Conservation (phyloP, 2,329 filamentous ascomycete species). For the Penicillium verrucosum region DNA sequence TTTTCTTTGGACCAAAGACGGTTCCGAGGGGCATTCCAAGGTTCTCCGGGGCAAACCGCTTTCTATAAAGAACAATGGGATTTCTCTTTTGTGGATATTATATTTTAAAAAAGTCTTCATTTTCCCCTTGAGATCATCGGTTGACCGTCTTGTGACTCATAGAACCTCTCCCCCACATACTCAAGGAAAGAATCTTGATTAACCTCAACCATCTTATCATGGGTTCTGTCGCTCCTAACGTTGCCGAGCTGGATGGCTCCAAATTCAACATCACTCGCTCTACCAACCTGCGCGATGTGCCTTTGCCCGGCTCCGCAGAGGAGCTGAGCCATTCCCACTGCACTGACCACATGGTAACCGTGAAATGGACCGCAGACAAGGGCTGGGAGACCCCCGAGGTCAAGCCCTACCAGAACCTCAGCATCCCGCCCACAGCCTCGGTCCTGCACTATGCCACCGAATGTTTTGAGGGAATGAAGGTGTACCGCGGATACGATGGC, state of each 20-base stretch:
- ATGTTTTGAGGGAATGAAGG: slow-evolving; percentile 85
- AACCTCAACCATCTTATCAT: slow-evolving; percentile 17
- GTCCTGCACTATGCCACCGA: slow-evolving; percentile 86
- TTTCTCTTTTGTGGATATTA: not conserved
- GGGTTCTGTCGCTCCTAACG: slow-evolving; percentile 30
- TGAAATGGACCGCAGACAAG: slow-evolving; percentile 59
- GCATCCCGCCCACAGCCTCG: slow-evolving; percentile 75
- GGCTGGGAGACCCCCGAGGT: slow-evolving; percentile 75
- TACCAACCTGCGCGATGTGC: slow-evolving; percentile 35
- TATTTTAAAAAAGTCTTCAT: not conserved
- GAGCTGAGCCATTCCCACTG: slow-evolving; percentile 44
- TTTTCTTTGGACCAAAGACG: slow-evolving; percentile 13
- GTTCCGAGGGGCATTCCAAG: not conserved
- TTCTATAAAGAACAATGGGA: slow-evolving; percentile 9
- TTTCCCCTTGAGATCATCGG: not conserved
- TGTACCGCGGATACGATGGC: slow-evolving; percentile 65
- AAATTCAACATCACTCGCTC: slow-evolving; percentile 39
- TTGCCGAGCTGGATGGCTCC: slow-evolving; percentile 41
- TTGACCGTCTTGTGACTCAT: slow-evolving; percentile 14
- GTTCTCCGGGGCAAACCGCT: slow-evolving; percentile 19
- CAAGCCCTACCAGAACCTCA: slow-evolving; percentile 72
- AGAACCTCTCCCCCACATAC: not conserved
- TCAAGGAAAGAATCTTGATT: not conserved
- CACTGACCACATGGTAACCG: slow-evolving; percentile 88
- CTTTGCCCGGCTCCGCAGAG: slow-evolving; percentile 39